Percentiles rank a stretch among this genome's conserved stretches.
These are phyloP conservation scores for Tricholoma saponaceum DNA, from an alignment of 768 basidiomycete species.

Conservation along the genomic window DNA sequence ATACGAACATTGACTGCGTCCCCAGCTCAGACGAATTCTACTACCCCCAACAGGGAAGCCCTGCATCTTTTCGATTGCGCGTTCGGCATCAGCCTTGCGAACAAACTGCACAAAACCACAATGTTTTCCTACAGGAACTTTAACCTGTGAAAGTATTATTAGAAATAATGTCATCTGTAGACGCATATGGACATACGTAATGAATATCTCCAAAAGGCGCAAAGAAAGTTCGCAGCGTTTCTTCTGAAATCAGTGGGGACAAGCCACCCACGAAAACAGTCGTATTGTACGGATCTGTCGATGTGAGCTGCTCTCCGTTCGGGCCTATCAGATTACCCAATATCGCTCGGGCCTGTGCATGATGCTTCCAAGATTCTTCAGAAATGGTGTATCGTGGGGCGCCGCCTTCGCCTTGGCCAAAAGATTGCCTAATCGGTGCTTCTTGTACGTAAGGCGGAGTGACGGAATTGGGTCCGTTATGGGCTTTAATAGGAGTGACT, in stretches of 20 bases:
- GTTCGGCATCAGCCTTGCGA: slow-evolving; percentile 85
- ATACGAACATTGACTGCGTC: slow-evolving; percentile 81
- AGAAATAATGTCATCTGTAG: slow-evolving; percentile 8
- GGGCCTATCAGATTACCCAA: slow-evolving; percentile 81
- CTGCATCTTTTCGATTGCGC: slow-evolving; percentile 95
- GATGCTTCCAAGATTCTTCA: slow-evolving; percentile 83
- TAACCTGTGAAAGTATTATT: slow-evolving; percentile 53
- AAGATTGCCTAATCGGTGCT: slow-evolving; percentile 26
- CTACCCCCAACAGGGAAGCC: slow-evolving; percentile 93
- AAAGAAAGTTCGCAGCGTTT: slow-evolving; percentile 88
- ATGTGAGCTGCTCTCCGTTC: slow-evolving; percentile 82
- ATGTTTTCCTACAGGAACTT: slow-evolving; percentile 94
- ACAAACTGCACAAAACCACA: slow-evolving; percentile 97
- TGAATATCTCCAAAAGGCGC: slow-evolving; percentile 89
- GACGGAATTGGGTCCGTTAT: slow-evolving; percentile 24
- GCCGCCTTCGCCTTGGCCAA: slow-evolving; percentile 29
- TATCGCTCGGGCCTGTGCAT: slow-evolving; percentile 78
- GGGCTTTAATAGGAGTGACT: slow-evolving; percentile 21
- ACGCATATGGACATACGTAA: slow-evolving; percentile 54
- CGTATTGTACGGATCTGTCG: slow-evolving; percentile 93
- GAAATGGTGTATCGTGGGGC: slow-evolving; percentile 54
- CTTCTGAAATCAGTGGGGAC: slow-evolving; percentile 85
- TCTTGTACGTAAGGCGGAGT: slow-evolving; percentile 41
- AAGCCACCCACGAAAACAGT: slow-evolving; percentile 94
- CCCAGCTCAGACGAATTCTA: slow-evolving; percentile 89